Conservation (phyloP, 1,284 basidiomycete species). For the Microbotryum intermedium region DNA sequence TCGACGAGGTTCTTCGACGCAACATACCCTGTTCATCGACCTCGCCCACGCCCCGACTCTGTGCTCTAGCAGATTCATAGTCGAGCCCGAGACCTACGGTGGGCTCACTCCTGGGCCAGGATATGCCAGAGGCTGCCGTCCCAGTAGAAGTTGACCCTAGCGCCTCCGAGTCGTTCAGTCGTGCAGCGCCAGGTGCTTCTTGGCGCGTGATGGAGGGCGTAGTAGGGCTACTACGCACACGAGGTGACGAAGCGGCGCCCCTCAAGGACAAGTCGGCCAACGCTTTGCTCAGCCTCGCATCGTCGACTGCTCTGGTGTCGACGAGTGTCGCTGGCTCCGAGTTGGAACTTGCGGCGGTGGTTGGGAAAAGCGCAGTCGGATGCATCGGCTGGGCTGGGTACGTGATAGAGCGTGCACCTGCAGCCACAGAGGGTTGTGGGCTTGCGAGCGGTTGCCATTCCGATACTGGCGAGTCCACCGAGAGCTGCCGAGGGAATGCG, state of each 20-base stretch:
- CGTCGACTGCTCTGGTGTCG: not conserved
- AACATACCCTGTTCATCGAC: constrained; percentile 1
- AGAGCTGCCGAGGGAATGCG: not conserved
- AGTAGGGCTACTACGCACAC: no score
- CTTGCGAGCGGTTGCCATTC: not conserved
- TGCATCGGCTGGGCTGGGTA: not conserved
- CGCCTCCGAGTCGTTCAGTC: no score
- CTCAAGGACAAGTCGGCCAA: no score
- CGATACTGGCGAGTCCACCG: not conserved
- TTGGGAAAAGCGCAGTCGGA: not conserved
- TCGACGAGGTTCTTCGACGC: constrained; percentile 1
- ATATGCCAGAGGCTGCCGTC: no score
- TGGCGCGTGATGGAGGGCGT: no score
- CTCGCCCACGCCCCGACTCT: not conserved
- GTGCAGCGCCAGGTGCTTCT: no score
- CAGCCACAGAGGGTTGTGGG: not conserved
- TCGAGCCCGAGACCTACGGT: constrained; percentile 20
- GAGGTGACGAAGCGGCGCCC: no score
- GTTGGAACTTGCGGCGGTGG: not conserved
- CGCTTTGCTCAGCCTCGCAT: not conserved
- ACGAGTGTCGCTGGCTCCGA: not conserved
- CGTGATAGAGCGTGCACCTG: not conserved
- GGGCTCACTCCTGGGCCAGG: no score
- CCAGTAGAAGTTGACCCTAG: no score
- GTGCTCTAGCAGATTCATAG: not conserved